Percentiles rank a stretch among this genome's conserved stretches.
Evolutionary conservation across 1,284 basidiomycete genomes (phyloP).

Genomic region (Anthracocystis setariae): DNA sequence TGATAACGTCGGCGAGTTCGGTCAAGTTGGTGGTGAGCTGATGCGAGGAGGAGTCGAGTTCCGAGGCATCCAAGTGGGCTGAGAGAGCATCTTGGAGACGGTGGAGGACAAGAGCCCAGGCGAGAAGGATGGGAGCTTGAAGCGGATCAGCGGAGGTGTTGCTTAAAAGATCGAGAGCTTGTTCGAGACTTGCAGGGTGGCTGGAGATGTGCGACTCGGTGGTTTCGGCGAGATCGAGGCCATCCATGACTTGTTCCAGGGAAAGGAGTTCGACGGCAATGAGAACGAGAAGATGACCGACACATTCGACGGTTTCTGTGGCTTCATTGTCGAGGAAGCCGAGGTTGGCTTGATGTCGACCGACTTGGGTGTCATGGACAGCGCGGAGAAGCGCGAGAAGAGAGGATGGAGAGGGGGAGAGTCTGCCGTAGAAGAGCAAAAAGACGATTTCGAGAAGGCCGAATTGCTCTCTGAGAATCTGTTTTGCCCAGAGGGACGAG

Average conservation of each 20-base stretch:
- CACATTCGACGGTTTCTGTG: conserved; percentile 75
- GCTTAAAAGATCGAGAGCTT: conserved; percentile 73
- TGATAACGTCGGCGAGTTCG: conserved; percentile 38
- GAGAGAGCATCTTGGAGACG: conserved; percentile 62
- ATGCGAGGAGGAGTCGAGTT: conserved; percentile 47
- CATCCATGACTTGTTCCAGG: conserved; percentile 77
- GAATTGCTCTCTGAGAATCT: conserved; percentile 80
- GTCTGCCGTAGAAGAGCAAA: conserved; percentile 83
- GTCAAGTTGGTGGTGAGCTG: conserved; percentile 23
- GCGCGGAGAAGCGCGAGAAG: conserved; percentile 75
- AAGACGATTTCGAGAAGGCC: conserved; percentile 83
- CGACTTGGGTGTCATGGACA: conserved; percentile 76
- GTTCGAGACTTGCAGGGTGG: conserved; percentile 37
- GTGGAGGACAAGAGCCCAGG: conserved; percentile 79
- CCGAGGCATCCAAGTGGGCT: conserved; percentile 29
- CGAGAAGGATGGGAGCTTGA: conserved; percentile 77
- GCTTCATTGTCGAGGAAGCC: conserved; percentile 77
- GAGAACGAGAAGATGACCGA: conserved; percentile 78
- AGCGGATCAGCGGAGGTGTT: conserved; percentile 72
- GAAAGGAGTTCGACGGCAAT: conserved; percentile 82
- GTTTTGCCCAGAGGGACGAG: conserved; percentile 80
- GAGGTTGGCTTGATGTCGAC: conserved; percentile 75
- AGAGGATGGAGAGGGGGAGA: conserved; percentile 74
- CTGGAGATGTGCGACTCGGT: conserved; percentile 22
- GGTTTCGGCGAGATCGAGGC: conserved; percentile 19